Evolutionary conservation across 768 basidiomycete genomes (phyloP).

Genomic region (Psilocybe subaeruginosa): DNA sequence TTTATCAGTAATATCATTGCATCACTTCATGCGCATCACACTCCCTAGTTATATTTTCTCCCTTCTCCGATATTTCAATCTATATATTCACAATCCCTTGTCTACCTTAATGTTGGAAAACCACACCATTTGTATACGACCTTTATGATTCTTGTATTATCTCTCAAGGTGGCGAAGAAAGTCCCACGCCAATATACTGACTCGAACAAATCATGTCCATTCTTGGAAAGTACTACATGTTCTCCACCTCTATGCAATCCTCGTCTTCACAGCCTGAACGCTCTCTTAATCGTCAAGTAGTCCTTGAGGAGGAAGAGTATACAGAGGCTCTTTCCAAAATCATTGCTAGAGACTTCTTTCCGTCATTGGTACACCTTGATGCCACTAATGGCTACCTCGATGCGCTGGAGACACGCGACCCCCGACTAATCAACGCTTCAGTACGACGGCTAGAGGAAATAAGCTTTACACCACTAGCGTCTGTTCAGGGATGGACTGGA

Average conservation of each 20-base stretch:
- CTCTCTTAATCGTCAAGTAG: constrained; percentile 71
- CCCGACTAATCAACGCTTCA: constrained; percentile 73
- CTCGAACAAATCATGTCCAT: background rate
- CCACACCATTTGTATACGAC: background rate
- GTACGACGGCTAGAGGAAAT: constrained; percentile 75
- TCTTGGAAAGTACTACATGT: background rate
- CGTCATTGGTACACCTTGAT: constrained; percentile 86
- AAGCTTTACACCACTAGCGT: constrained; percentile 48
- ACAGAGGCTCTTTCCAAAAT: constrained; percentile 88
- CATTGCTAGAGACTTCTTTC: constrained; percentile 98
- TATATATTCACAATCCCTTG: constrained; percentile 1
- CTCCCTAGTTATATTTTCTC: constrained; percentile 5
- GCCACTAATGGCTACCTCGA: constrained; percentile 87
- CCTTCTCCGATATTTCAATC: constrained; percentile 3
- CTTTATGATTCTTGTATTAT: background rate
- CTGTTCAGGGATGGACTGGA: constrained; percentile 30
- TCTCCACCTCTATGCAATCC: constrained; percentile 4
- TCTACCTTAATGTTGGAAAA: constrained; percentile 3
- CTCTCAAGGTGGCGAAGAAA: background rate
- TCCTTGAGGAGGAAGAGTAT: constrained; percentile 94
- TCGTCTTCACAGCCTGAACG: constrained; percentile 36
- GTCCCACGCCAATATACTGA: constrained; percentile 13
- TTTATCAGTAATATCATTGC: background rate
- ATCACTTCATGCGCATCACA: background rate
- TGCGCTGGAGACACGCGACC: constrained; percentile 76